Evolutionary conservation across 768 basidiomycete genomes (phyloP).

Genomic region (Mrakia gelida): DNA sequence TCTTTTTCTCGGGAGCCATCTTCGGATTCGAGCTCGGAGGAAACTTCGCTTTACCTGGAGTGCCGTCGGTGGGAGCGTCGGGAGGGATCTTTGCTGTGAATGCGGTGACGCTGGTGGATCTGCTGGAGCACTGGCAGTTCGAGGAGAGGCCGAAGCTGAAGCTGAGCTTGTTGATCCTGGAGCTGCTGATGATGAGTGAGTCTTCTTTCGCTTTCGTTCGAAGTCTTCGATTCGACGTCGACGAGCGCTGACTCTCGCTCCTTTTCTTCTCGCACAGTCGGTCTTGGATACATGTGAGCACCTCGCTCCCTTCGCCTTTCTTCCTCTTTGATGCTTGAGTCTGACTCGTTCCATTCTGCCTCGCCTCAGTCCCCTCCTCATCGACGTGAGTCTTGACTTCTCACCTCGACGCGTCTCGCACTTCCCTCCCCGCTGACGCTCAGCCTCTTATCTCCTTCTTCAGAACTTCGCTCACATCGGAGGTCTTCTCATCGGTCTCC

Average conservation of each 20-base stretch:
- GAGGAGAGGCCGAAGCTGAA: constrained; percentile 74
- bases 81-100: constrained; percentile 73
- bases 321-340: neutral
- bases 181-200: constrained; percentile 62
- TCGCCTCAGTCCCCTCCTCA: constrained; percentile 35
- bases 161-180: constrained; percentile 78
- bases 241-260: neutral
- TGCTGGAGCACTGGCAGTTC: constrained; percentile 87
- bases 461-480: constrained; percentile 86
- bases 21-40: constrained; percentile 81
- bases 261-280: neutral
- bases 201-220: neutral
- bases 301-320: no score
- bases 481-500: constrained; percentile 52
- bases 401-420: neutral
- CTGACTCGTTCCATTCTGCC: constrained; percentile 21
- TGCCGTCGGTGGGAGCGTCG: constrained; percentile 84
- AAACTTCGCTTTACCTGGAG: constrained; percentile 83
- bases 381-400: constrained; percentile 52
- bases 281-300: constrained; percentile 41
- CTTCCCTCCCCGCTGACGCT: neutral
- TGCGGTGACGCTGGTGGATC: constrained; percentile 60
- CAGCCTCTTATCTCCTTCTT: neutral
- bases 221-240: no score
- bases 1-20: constrained; percentile 86